phyloP scores from a whole-genome alignment of 495 filamentous ascomycete genomes.

The Aspergillus nanangensis region DNA sequence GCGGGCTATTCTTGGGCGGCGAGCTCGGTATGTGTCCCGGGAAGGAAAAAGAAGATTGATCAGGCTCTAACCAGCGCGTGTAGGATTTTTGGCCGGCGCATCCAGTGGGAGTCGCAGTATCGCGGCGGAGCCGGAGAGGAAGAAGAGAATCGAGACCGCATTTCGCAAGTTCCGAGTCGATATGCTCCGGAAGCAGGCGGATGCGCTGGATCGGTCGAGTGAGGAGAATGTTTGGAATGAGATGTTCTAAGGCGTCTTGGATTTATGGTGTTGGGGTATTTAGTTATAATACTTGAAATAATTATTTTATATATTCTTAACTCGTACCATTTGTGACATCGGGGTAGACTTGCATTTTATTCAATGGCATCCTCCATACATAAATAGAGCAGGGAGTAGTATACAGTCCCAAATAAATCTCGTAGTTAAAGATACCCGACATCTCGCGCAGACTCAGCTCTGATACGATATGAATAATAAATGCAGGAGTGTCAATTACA shows the following conservation, averaged over 20 bases:
- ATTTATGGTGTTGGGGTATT: too few relatives aligned
- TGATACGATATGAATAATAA: too few relatives aligned
- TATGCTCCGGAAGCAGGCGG: constrained; percentile 52
- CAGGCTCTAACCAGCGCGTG: neutral
- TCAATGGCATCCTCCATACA: too few relatives aligned
- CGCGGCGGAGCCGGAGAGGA: constrained; percentile 47
- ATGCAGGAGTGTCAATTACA: too few relatives aligned
- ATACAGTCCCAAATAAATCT: too few relatives aligned
- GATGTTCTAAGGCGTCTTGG: constrained; percentile 29
- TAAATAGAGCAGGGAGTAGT: too few relatives aligned
- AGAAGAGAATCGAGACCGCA: constrained; percentile 56
- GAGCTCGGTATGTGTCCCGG: constrained; percentile 40
- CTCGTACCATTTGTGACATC: too few relatives aligned
- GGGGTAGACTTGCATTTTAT: too few relatives aligned
- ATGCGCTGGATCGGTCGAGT: constrained; percentile 50
- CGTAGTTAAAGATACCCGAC: too few relatives aligned
- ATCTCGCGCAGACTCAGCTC: too few relatives aligned
- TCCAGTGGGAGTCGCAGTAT: constrained; percentile 48
- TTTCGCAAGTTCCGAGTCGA: constrained; percentile 61
- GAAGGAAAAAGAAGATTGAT: neutral
- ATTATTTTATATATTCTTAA: too few relatives aligned
- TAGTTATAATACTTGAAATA: too few relatives aligned
- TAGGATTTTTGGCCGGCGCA: constrained; percentile 53
- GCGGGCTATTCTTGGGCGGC: constrained; percentile 61
- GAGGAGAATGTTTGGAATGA: constrained; percentile 22